phyloP scores from a whole-genome alignment of 352 stramenopile genomes.

The Pythium biforme region DNA sequence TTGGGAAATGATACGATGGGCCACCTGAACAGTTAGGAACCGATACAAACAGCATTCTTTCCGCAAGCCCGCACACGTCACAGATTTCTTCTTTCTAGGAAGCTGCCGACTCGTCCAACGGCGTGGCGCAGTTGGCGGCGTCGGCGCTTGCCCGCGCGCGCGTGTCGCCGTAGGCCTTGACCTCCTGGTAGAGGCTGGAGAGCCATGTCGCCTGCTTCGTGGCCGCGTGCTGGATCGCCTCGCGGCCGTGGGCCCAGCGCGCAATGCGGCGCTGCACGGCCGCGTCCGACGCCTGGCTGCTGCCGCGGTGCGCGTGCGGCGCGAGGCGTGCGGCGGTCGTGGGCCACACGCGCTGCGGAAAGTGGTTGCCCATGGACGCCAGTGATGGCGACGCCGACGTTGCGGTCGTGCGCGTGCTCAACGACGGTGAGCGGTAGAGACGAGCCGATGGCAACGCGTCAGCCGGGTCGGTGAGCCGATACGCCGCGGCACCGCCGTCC shows the following conservation, averaged over 20 bases:
- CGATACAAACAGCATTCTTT: no score
- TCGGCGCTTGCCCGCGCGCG: slow-evolving; percentile 15
- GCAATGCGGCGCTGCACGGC: slow-evolving; percentile 62
- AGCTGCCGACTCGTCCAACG: background rate
- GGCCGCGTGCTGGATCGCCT: slow-evolving; percentile 58
- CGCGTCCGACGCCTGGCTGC: slow-evolving; percentile 8
- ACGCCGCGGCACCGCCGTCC: background rate
- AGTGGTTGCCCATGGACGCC: background rate
- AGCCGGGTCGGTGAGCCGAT: slow-evolving; percentile 1
- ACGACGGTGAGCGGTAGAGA: slow-evolving; percentile 4
- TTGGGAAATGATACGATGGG: slow-evolving; percentile 1
- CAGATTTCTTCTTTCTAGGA: background rate
- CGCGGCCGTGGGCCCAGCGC: slow-evolving; percentile 53
- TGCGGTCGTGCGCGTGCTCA: background rate
- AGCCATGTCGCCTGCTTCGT: slow-evolving; percentile 61
- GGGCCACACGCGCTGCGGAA: slow-evolving; percentile 6
- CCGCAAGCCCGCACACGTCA: background rate
- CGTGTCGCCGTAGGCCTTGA: slow-evolving; percentile 53
- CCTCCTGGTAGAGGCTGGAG: slow-evolving; percentile 57
- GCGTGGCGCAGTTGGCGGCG: background rate
- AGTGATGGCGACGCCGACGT: background rate
- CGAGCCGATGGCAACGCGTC: background rate
- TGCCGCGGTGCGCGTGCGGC: background rate
- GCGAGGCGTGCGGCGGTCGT: background rate
- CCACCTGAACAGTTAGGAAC: slow-evolving; percentile 5